Percentiles rank a stretch among this genome's conserved stretches.
These are phyloP conservation scores for Prillingera fragicola DNA, from an alignment of 1,284 basidiomycete species.

Conservation along the genomic window DNA sequence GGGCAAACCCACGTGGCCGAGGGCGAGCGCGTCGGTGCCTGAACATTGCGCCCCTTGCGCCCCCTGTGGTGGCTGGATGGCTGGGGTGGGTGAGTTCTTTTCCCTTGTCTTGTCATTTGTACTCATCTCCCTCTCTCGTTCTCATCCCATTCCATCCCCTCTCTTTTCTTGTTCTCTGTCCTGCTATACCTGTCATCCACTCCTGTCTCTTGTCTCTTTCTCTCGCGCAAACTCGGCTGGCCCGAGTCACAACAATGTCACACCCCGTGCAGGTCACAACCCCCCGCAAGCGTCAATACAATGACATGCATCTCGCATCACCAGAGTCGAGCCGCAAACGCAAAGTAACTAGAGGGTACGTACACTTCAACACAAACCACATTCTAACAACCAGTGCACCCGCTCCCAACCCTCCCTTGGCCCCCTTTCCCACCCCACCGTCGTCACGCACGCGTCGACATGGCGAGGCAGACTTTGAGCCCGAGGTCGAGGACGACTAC, in stretches of 20 bases:
- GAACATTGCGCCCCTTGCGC: neutral
- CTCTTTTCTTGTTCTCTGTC: neutral
- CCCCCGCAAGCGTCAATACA: slow-evolving; percentile 6
- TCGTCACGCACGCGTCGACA: neutral
- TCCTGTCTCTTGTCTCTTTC: neutral
- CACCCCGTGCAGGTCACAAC: slow-evolving; percentile 3
- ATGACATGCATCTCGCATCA: neutral
- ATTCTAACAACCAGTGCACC: neutral
- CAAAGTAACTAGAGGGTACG: neutral
- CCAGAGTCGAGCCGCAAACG: neutral
- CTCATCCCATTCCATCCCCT: neutral
- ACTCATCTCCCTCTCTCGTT: neutral
- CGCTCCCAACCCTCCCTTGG: slow-evolving; percentile 1
- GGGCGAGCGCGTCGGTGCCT: neutral
- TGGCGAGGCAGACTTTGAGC: too few relatives aligned
- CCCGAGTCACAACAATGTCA: slow-evolving; percentile 1
- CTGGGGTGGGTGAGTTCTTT: too few relatives aligned
- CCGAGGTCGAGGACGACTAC: too few relatives aligned
- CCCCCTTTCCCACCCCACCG: neutral
- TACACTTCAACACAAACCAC: neutral
- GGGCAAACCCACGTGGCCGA: neutral
- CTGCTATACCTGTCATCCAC: neutral
- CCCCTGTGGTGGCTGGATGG: too few relatives aligned
- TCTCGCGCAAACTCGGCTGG: slow-evolving; percentile 1
- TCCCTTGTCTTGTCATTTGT: neutral